Evolutionary conservation across 2,329 filamentous ascomycete genomes (phyloP), one percentile per base, ranked within the genome.

Genomic region (Waltergamsia citrina): DNA sequence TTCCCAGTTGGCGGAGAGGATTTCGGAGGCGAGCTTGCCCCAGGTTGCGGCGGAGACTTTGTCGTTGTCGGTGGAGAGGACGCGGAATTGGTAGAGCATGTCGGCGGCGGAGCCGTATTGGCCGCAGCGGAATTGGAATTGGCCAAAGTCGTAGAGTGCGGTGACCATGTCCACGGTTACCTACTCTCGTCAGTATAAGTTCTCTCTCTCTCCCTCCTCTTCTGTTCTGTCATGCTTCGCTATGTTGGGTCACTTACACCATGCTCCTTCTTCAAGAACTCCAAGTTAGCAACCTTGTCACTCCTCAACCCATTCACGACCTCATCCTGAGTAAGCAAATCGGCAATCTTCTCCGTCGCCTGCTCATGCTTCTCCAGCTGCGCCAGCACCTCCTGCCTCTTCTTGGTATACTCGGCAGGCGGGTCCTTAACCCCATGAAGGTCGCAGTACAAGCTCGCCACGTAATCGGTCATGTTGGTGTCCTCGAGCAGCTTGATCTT

Each of bases 391-490:
- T 88, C 81, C 59, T 95, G 83, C 53, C 86, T 75, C 78, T 92
- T 93, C 60, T 83, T 79, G 49, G 78, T 75, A 60, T 88, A 96
- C 62, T 95, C 87, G 43, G 81, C 73, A 33, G 92, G 88, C 35
- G 83, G 67, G 41, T 85, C 74, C 40, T 82, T 71, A 43, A 86
- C 75, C 49, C 80, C 73, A 67, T 96, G 78, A 46, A 98, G 77
- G 53, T 95, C 84, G 57, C 84, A 83, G 71, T 94, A 86, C 46
- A 98, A 69, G 52, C 81, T 84, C 53, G 88, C 88, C 35, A 96
- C 85, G 59, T 94, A 98, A 63, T 98, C 92, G 52, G 83, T 92
- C 92, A 98, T 98, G 71, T 96, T 95, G 53, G 92, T 96, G 60
- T 87, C 81, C 68, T 94, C 90, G 48, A 98, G 78, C 38, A 98